Percentiles rank a stretch among this genome's conserved stretches.
These are phyloP conservation scores for Stagonosporopsis rhizophila DNA, from an alignment of 2,329 filamentous ascomycete genomes.

Conservation along the genomic window DNA sequence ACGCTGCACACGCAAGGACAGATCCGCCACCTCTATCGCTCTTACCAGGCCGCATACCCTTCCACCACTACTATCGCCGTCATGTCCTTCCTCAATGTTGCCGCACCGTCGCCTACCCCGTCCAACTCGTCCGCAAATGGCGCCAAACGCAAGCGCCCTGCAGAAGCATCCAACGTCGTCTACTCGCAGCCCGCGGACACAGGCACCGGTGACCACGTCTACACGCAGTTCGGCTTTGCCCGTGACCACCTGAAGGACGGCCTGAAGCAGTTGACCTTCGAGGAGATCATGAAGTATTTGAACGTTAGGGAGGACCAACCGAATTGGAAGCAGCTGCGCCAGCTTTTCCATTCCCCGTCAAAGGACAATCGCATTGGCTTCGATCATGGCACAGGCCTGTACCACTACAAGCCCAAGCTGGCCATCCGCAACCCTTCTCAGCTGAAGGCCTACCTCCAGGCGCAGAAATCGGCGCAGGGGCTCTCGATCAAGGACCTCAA, in stretches of 20 bases:
- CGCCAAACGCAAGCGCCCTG: conserved; percentile 65
- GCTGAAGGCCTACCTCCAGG: conserved; percentile 81
- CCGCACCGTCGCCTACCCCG: conserved; percentile 66
- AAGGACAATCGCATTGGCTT: conserved; percentile 69
- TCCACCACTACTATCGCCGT: background rate
- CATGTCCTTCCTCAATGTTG: conserved; percentile 48
- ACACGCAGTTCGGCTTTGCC: conserved; percentile 87
- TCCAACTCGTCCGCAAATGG: conserved; percentile 47
- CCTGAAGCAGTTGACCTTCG: conserved; percentile 70
- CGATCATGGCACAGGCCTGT: conserved; percentile 69
- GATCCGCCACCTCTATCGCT: background rate
- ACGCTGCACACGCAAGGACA: conserved; percentile 33
- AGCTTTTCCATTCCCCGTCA: conserved; percentile 66
- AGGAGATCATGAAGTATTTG: conserved; percentile 81
- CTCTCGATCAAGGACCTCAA: conserved; percentile 89
- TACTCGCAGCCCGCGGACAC: conserved; percentile 81
- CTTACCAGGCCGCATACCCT: conserved; percentile 3
- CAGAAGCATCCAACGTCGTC: conserved; percentile 60
- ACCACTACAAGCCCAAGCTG: conserved; percentile 83
- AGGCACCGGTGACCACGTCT: conserved; percentile 78
- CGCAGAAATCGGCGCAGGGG: conserved; percentile 79
- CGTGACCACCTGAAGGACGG: conserved; percentile 69
- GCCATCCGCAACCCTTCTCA: conserved; percentile 79
- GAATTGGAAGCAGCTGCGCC: conserved; percentile 63
- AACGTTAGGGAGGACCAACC: conserved; percentile 71